A percentile compares a stretch with the other conserved stretches of the same genome.
phyloP scores from a whole-genome alignment of 306 rosid species.

The Fagus sylvatica region DNA sequence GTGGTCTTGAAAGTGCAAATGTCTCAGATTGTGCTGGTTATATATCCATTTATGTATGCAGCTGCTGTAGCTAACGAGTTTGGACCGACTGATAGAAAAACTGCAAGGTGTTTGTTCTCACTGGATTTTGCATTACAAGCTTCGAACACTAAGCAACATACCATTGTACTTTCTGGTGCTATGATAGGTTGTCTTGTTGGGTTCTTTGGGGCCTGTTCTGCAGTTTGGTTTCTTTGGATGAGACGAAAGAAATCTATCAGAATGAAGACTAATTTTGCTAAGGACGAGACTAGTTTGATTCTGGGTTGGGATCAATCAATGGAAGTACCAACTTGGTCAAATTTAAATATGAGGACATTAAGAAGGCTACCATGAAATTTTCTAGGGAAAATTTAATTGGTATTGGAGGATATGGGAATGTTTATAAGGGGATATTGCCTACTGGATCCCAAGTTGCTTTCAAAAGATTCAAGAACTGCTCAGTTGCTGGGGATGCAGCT shows the following conservation, averaged over 20 bases:
- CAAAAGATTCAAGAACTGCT: constrained; percentile 37
- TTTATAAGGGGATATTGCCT: constrained; percentile 27
- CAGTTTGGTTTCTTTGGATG: constrained; percentile 19
- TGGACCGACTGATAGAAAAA: constrained; percentile 15
- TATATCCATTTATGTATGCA: constrained; percentile 32
- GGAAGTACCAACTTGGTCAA: background rate
- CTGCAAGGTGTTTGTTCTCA: constrained; percentile 31
- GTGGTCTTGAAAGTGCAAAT: background rate
- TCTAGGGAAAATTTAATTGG: constrained; percentile 31
- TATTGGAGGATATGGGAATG: constrained; percentile 30
- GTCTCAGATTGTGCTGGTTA: constrained; percentile 8
- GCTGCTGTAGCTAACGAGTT: constrained; percentile 32
- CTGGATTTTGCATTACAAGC: constrained; percentile 1
- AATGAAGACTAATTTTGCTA: constrained; percentile 2
- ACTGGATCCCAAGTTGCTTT: constrained; percentile 35
- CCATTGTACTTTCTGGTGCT: constrained; percentile 10
- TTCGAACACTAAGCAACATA: background rate
- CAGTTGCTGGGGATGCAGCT: constrained; percentile 21
- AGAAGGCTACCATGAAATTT: constrained; percentile 25
- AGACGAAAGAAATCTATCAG: constrained; percentile 10
- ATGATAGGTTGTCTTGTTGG: constrained; percentile 8
- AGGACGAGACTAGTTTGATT: background rate
- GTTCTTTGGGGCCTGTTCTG: constrained; percentile 7
- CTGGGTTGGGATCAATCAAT: background rate
- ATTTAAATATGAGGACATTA: constrained; percentile 23